Evolutionary conservation across 225 moss, liverwort and hornwort species (phyloP), one percentile per base, ranked within the genome.

Genomic region (Bryum argenteum): DNA sequence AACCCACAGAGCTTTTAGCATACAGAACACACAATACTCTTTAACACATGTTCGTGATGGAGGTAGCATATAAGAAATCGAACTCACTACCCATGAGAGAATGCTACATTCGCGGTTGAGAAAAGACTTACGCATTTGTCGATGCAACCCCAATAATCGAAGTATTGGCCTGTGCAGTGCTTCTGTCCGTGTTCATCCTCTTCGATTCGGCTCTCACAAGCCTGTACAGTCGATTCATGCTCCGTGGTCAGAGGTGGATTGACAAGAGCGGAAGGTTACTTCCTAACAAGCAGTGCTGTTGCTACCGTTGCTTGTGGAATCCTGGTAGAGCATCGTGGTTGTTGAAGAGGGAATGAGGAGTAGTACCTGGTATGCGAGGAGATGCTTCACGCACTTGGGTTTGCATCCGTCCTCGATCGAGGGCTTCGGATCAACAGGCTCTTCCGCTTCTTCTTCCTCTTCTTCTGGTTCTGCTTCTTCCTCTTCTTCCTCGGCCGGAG

Each of bases 161-260:
- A 88, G 70, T 88, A 88, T 76, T 88, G 88, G 18, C 88, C 85
- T 11, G 88, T 88, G 73, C 88, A 88, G 53, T 88, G 88, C 72
- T 88, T 85, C 40, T 88, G 85, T 5, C 78, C 85, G 9, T 48
- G 26, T 42, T 79, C 77, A 73, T 88, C 88, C 37, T 88, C 88
- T 37, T 88, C 82, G 42, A 85, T 69, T 63, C 88, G 85, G 59
- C 24, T 78, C 71, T 85, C 88, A 65, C 88, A 88, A 59, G 85
- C 82, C 88, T 88, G 77, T 3, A 6, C 37, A 45, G 10, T 18
- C 53, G 42, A 12, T 24, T 43, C 15, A 16, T 42, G 40, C 73
- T 60, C 44, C 28, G 58, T 54, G 2, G 17, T 47, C 51, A 14
- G 21, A 14, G 7, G 4, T 15, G 39, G 24, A 59, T 54, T 20